phyloP scores from a whole-genome alignment of 2,329 filamentous ascomycete species.

The Microcera coccophila region DNA sequence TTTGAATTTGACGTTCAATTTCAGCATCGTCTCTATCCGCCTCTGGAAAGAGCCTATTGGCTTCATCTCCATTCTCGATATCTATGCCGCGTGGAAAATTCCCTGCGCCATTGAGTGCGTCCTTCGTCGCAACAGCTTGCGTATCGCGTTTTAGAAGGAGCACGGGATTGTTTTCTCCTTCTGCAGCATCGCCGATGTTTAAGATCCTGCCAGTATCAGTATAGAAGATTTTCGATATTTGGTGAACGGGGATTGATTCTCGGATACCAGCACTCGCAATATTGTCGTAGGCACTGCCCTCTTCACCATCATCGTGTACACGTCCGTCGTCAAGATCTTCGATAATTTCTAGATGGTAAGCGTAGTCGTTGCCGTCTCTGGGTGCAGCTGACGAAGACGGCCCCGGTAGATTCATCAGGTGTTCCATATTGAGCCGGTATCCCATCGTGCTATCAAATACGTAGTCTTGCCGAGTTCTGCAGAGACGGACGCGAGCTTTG shows the following conservation, averaged over 20 bases:
- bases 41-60: constrained; percentile 13
- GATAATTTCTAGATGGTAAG: constrained; percentile 76
- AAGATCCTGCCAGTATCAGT: constrained; percentile 85
- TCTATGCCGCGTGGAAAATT: no score
- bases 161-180: constrained; percentile 42
- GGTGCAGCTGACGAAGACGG: constrained; percentile 2
- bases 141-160: constrained; percentile 32
- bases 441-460: constrained; percentile 20
- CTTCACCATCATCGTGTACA: constrained; percentile 42
- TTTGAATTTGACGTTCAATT: constrained; percentile 44
- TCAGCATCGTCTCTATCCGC: constrained; percentile 31
- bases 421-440: constrained; percentile 8
- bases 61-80: constrained; percentile 2
- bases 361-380: constrained; percentile 45
- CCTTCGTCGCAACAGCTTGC: constrained; percentile 33
- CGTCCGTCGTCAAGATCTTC: constrained; percentile 69
- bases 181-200: constrained; percentile 61
- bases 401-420: not conserved
- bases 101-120: constrained; percentile 40
- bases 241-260: constrained; percentile 50
- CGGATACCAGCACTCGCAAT: constrained; percentile 45
- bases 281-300: constrained; percentile 36
- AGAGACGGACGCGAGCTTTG: constrained; percentile 80
- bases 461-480: constrained; percentile 55
- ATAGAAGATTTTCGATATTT: constrained; percentile 87